These are phyloP conservation scores for Chaetomium strumarium DNA, from an alignment of 2,329 filamentous ascomycete species.

Conservation along the genomic window DNA sequence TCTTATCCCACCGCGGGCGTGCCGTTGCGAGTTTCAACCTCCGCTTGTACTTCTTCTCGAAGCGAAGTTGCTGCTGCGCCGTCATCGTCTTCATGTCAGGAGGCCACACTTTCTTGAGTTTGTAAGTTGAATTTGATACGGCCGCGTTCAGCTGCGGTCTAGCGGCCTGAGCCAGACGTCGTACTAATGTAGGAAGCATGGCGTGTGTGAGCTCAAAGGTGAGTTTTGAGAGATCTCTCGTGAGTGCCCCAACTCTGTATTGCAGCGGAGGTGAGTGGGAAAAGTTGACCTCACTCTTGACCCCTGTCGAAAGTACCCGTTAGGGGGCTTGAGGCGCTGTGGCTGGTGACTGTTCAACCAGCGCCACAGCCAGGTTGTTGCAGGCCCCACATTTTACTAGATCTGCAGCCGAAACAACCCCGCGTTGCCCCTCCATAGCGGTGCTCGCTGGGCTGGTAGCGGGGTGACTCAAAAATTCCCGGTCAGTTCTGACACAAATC, in stretches of 20 bases:
- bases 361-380: neutral
- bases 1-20: constrained; percentile 61
- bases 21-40: constrained; percentile 54
- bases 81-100: constrained; percentile 67
- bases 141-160: constrained; percentile 23
- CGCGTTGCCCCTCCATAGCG: constrained; percentile 21
- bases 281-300: neutral
- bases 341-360: neutral
- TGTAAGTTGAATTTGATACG: constrained; percentile 46
- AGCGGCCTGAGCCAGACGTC: constrained; percentile 34
- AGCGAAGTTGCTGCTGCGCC: constrained; percentile 66
- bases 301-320: neutral
- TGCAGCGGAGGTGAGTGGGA: neutral
- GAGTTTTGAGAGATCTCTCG: neutral
- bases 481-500: neutral
- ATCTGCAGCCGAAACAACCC: constrained; percentile 12
- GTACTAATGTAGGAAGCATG: constrained; percentile 44
- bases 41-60: constrained; percentile 74
- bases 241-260: too few species aligned
- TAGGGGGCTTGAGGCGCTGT: neutral
- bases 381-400: neutral
- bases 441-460: neutral
- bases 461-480: constrained; percentile 18
- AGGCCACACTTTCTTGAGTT: constrained; percentile 69
- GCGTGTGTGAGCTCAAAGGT: constrained; percentile 16